Percentiles rank a stretch among this genome's conserved stretches.
phyloP scores from a whole-genome alignment of 306 rosid species.

The Macrotyloma uniflorum region DNA sequence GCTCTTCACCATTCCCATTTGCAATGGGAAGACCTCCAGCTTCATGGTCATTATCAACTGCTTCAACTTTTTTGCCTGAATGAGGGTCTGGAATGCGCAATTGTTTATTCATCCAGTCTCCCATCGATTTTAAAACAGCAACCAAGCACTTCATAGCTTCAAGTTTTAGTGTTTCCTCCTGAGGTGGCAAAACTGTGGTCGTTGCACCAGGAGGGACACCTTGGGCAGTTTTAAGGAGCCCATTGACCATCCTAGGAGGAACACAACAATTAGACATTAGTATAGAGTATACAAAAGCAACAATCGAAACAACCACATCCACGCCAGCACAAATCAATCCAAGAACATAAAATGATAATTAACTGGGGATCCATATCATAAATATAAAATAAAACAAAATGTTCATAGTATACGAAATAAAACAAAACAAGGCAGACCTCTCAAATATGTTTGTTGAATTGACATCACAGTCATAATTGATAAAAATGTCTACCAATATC shows the following conservation, averaged over 20 bases:
- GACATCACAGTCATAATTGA: conserved; percentile 98
- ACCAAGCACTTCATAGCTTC: conserved; percentile 98
- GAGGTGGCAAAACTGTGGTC: conserved; percentile 91
- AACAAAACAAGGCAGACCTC: conserved; percentile 62
- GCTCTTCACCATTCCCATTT: conserved; percentile 83
- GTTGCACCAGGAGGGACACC: conserved; percentile 90
- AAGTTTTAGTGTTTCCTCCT: conserved; percentile 86
- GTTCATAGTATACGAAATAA: conserved; percentile 26
- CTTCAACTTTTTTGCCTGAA: conserved; percentile 69
- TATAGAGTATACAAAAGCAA: conserved; percentile 17
- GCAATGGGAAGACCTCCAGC: conserved; percentile 63
- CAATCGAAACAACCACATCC: conserved; percentile 24
- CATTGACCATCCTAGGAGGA: conserved; percentile 92
- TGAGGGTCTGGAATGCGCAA: conserved; percentile 91
- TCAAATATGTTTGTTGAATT: conserved; percentile 99
- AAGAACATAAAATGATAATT: conserved; percentile 25
- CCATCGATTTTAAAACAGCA: conserved; percentile 81
- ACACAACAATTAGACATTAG: conserved; percentile 24
- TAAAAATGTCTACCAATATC: conserved; percentile 94
- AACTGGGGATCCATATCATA: conserved; percentile 34
- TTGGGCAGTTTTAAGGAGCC: conserved; percentile 99
- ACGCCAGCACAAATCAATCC: conserved; percentile 14
- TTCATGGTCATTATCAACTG: conserved; percentile 61
- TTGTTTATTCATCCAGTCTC: conserved; percentile 98
- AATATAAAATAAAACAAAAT: conserved; percentile 9